Base-by-base conservation (phyloP, 2,329 filamentous ascomycete species). In the Clarireedia homoeocarpa region DNA sequence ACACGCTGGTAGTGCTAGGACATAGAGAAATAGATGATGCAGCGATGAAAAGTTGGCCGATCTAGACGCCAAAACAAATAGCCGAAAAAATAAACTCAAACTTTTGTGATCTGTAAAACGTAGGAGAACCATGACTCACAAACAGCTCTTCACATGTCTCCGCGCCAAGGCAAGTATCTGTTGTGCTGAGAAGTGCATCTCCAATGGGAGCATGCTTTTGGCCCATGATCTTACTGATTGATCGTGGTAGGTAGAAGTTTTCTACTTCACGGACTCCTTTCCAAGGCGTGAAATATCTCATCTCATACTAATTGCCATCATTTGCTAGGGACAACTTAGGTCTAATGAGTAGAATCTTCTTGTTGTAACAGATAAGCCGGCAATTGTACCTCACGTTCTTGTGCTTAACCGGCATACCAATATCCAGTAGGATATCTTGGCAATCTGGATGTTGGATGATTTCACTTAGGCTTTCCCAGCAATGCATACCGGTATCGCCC, bases 261-360 rank as follows among this genome's bases (percentile, higher is more conserved):
- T 90, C 86, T 0, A 81, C 74, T 26, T 81, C 71, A 17, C 78
- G 74, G 1, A 77, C 76, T 4, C 78, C 73, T 53, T 77, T 73
- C 84, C 85, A 88, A 0, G 84, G 1, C 12, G 78, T 82, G 65
- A 88, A 88, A 68, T 82, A 77, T 15, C 81, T 71, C 71, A 34
- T 34, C 30, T 34, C 30, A 9, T 34, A 34, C 66, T 81, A 84
- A 62, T 83, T 87, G 2, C 86, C 86, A 68, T 89, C 84, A 58
- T 87, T 85, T 48, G 85, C 85, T 5, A 91, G 77, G 64, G 76
- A 84, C 60, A 88, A 75, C 70, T 90, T 91, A 0, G 86, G 86
- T 10, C 87, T 76, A 56, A 94, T 85, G 57, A 86, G 74, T 17
- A 91, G 71, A 20, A 91, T 84, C 71, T 85, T 45, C 52, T 34